phyloP scores from a whole-genome alignment of 805 yeast genomes.

The Spathaspora boniae region DNA sequence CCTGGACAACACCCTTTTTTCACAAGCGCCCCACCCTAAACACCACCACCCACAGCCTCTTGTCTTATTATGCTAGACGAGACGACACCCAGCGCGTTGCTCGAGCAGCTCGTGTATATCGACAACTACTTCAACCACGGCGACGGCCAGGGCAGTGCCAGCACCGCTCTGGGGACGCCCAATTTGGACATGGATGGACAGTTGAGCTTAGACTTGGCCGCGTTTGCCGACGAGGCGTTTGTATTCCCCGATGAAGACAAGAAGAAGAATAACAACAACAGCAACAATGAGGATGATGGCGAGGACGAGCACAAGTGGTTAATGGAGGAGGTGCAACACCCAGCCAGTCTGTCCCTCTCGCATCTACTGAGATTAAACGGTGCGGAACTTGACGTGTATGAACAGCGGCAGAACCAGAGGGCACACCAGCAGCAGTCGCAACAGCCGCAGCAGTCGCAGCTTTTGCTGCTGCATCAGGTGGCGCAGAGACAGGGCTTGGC shows the following conservation, averaged over 20 bases:
- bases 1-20: too few relatives aligned
- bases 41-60: too few relatives aligned
- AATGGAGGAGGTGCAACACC: constrained; percentile 1
- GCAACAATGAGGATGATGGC: constrained; percentile 10
- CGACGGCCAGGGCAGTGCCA: constrained; percentile 15
- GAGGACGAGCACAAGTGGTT: constrained; percentile 6
- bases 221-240: constrained; percentile 79
- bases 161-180: constrained; percentile 30
- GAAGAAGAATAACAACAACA: constrained; percentile 43
- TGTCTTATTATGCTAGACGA: constrained; percentile 10
- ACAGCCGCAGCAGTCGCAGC: neutral
- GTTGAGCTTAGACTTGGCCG: constrained; percentile 59
- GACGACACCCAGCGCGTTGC: constrained; percentile 40
- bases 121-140: constrained; percentile 70
- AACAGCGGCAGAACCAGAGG: neutral
- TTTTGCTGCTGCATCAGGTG: neutral
- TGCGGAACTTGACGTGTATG: neutral
- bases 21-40: too few relatives aligned
- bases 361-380: neutral
- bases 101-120: constrained; percentile 77
- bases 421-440: neutral
- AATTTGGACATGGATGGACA: constrained; percentile 40
- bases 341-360: neutral
- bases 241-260: constrained; percentile 76
- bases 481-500: neutral